Evolutionary conservation across 331 rosid genomes (phyloP).

Genomic region (Malus hybrid): DNA sequence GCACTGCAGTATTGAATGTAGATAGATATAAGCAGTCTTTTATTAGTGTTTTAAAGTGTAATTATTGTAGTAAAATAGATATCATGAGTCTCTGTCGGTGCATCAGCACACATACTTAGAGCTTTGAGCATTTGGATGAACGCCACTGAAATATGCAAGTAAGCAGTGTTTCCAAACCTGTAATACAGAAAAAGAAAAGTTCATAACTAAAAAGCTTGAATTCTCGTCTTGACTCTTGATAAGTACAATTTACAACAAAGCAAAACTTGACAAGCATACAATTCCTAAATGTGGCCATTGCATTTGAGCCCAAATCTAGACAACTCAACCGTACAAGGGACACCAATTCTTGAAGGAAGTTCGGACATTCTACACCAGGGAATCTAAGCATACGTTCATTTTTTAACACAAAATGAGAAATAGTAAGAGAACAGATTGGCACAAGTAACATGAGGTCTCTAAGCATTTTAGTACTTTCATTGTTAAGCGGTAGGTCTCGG

Average conservation of each 20-base stretch:
- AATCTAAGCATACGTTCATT: background rate
- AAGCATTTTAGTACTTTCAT: background rate
- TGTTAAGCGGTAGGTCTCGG: background rate
- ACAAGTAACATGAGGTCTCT: background rate
- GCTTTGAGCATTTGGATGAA: conserved; percentile 99
- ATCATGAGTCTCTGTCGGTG: background rate
- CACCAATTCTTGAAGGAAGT: background rate
- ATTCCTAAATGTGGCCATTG: background rate
- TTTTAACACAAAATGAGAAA: background rate
- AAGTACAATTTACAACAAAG: background rate
- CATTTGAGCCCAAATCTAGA: background rate
- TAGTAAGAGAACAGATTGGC: background rate
- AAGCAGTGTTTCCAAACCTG: conserved; percentile 99
- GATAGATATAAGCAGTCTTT: conserved; percentile 11
- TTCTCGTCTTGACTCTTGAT: background rate
- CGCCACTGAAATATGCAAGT: conserved; percentile 94
- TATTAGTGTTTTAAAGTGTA: background rate
- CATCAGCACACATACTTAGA: conserved; percentile 46
- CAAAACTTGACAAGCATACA: background rate
- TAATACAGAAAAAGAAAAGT: background rate
- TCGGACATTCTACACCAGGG: background rate
- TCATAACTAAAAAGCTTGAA: background rate
- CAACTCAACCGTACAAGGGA: background rate
- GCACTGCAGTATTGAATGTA: conserved; percentile 62
- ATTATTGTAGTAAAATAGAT: background rate